Base-by-base conservation (phyloP, 139 green algal species). In the Tetradesmus obliquus region DNA sequence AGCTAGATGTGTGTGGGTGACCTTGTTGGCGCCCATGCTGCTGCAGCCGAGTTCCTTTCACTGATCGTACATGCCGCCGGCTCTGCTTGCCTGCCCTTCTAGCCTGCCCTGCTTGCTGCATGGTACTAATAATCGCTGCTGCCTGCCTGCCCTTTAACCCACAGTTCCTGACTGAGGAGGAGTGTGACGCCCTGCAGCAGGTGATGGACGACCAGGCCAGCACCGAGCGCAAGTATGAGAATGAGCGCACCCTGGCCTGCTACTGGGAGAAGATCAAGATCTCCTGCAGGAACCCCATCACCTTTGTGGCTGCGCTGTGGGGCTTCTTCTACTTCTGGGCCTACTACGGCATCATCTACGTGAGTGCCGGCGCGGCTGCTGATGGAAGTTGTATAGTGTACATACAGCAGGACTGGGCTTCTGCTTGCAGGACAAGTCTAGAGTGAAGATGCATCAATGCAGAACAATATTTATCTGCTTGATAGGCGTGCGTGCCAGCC, bases 101-200 rank as follows among this genome's bases (percentile, higher is more conserved):
- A n/a, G n/a, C n/a, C n/a, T n/a, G n/a, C n/a, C n/a, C n/a, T n/a
- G n/a, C n/a, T n/a, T n/a, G n/a, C n/a, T n/a, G n/a, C n/a, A n/a
- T n/a, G n/a, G n/a, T n/a, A n/a, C n/a, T n/a, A n/a, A n/a, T n/a
- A n/a, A n/a, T n/a, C n/a, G 60, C 60, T 71, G 60, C 60, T 71
- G 60, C 60, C 3, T 71, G 60, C 60, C 60, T 71, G 93, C 20
- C 66, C 62, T 12, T 74, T 9, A 15, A 12, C 5, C 66, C n/a
- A 17, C n/a, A 93, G 24, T 97, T 95, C 91, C 89, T 97, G 76
- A 91, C 87, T 0, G 86, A 91, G 12, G 89, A 86, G 72, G 95
- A 97, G 90, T 89, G 91, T 1, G 58, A 85, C 19, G 94, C 71
- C 12, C 55, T 92, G 8, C 62, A 79, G 87, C 72, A 51, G 24